Percentiles rank a stretch among this genome's conserved stretches.
Conservation (phyloP, 768 basidiomycete genomes). For the Rhodotorula diobovata region DNA sequence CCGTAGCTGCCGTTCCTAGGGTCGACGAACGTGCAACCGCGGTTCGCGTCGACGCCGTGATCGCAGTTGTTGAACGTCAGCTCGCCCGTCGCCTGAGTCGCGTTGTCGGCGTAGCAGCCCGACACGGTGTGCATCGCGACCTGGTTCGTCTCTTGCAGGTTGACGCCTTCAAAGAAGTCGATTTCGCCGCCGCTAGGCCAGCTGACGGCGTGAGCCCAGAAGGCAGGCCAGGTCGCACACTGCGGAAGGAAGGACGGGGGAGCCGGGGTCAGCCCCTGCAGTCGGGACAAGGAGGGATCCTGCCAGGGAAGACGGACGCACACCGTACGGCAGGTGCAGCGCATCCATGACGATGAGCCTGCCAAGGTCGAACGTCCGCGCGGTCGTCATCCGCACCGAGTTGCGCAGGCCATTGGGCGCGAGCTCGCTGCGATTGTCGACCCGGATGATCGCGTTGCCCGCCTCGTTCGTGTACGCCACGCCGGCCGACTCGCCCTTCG, state of each 20-base stretch:
- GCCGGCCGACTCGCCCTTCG: background rate
- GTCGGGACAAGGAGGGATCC: background rate
- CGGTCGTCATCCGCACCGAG: slow-evolving; percentile 42
- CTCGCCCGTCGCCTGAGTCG: slow-evolving; percentile 32
- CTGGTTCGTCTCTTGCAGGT: slow-evolving; percentile 61
- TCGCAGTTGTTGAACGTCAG: slow-evolving; percentile 22
- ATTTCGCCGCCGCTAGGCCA: slow-evolving; percentile 53
- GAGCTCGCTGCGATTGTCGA: slow-evolving; percentile 35
- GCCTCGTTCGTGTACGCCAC: slow-evolving; percentile 13
- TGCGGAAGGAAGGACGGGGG: background rate
- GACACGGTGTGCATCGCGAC: slow-evolving; percentile 69
- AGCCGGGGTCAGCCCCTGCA: background rate
- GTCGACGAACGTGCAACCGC: slow-evolving; percentile 26
- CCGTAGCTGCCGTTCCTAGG: slow-evolving; percentile 48
- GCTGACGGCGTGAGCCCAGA: slow-evolving; percentile 23
- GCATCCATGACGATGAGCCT: slow-evolving; percentile 43
- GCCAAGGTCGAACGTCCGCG: slow-evolving; percentile 34
- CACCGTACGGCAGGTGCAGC: slow-evolving; percentile 54
- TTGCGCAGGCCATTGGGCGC: slow-evolving; percentile 35
- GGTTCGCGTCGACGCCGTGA: slow-evolving; percentile 19
- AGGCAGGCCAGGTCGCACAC: slow-evolving; percentile 46
- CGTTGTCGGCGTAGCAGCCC: slow-evolving; percentile 36
- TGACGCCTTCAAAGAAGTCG: slow-evolving; percentile 79
- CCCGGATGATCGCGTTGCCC: slow-evolving; percentile 27
- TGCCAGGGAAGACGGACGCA: background rate